Conservation (phyloP, 2,329 filamentous ascomycete species). For the Pleomassaria siparia region DNA sequence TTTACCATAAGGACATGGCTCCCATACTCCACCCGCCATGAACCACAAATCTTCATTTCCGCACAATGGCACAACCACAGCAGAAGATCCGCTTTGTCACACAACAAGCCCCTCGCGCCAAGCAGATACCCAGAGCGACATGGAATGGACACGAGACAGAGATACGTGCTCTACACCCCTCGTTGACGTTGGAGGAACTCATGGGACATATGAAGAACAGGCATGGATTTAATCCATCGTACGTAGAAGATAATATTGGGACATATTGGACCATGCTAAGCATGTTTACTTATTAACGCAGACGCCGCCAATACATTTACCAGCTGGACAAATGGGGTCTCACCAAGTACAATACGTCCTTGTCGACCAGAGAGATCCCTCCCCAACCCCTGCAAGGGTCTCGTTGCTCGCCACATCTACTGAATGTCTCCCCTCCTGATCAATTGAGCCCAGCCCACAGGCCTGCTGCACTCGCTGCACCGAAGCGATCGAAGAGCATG, state of each 20-base stretch:
- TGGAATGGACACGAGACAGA: constrained; percentile 12
- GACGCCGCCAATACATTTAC: constrained; percentile 12
- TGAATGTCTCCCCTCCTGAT: constrained; percentile 1
- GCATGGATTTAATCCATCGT: constrained; percentile 12
- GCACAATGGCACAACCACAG: constrained; percentile 5
- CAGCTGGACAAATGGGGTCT: constrained; percentile 12
- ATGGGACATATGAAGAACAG: constrained; percentile 10
- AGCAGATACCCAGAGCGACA: constrained; percentile 7
- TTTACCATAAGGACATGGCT: constrained; percentile 4
- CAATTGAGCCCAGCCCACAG: background rate
- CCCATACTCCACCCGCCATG: constrained; percentile 1
- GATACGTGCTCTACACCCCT: constrained; percentile 6
- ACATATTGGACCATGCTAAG: background rate
- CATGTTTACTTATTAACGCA: constrained; percentile 5
- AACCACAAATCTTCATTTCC: background rate
- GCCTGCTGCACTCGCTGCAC: background rate
- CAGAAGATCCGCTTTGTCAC: constrained; percentile 9
- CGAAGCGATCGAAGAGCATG: constrained; percentile 12
- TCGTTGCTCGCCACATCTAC: background rate
- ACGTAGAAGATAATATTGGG: background rate
- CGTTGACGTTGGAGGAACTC: constrained; percentile 8
- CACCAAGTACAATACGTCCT: constrained; percentile 11
- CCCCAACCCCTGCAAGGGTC: background rate
- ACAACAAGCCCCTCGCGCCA: constrained; percentile 5
- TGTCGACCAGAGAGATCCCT: background rate